These are phyloP conservation scores for Dillenia turbinata DNA, from an alignment of 164 flowering plant species.

Conservation along the genomic window DNA sequence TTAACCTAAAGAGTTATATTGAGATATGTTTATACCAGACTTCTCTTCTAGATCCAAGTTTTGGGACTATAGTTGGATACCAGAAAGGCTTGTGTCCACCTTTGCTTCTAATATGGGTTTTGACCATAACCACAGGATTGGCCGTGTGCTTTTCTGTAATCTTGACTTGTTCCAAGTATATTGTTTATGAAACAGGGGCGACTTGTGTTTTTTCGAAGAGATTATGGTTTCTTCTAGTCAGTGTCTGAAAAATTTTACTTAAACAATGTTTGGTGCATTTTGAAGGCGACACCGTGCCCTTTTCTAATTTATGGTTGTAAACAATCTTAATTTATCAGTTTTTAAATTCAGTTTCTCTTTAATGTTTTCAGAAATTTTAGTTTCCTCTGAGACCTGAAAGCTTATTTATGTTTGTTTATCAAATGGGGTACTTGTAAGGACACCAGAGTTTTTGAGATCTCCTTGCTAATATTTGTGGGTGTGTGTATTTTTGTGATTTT, in stretches of 20 bases:
- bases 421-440: too few relatives aligned
- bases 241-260: too few relatives aligned
- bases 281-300: not conserved
- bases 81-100: not conserved
- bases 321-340: constrained; percentile 1
- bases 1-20: not conserved
- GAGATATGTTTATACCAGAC: not conserved
- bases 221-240: too few relatives aligned
- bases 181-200: not conserved
- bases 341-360: not conserved
- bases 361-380: not conserved
- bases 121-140: not conserved
- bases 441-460: too few relatives aligned
- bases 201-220: too few relatives aligned
- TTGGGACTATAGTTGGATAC: not conserved
- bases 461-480: too few relatives aligned
- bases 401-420: too few relatives aligned
- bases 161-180: not conserved
- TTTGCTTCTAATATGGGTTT: not conserved
- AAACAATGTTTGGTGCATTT: not conserved
- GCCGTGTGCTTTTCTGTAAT: not conserved
- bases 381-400: too few relatives aligned
- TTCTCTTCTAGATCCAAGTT: not conserved
- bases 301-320: not conserved
- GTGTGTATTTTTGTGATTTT: too few relatives aligned